Conservation (phyloP, 176 grass and related monocot species). For the Ananas comosus region DNA sequence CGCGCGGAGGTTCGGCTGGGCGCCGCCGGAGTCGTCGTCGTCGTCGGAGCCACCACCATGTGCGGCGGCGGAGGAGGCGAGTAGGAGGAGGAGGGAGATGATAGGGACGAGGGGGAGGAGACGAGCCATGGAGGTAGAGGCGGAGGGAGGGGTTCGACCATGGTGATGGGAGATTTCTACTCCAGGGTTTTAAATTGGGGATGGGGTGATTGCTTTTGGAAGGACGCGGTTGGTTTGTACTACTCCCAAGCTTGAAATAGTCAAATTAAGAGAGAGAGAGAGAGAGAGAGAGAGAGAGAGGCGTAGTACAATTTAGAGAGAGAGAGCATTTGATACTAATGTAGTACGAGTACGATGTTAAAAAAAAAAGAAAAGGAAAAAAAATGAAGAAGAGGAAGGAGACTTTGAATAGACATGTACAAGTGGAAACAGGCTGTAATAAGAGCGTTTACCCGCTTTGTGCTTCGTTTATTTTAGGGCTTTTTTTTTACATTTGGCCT, state of each 20-base stretch:
- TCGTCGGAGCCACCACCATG: constrained; percentile 21
- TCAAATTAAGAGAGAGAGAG: background rate
- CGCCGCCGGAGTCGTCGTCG: constrained; percentile 8
- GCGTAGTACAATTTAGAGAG: background rate
- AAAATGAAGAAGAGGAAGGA: background rate
- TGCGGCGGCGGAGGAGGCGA: constrained; percentile 18
- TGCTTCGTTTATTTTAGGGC: too few relatives aligned
- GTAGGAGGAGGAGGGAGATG: background rate
- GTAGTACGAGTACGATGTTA: constrained; percentile 1
- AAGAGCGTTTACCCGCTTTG: too few relatives aligned
- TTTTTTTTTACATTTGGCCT: too few relatives aligned
- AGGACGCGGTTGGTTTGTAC: background rate
- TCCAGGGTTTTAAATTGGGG: background rate
- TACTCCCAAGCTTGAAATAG: background rate
- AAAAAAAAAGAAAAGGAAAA: background rate
- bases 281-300: background rate
- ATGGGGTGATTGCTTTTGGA: background rate
- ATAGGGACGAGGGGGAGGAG: constrained; percentile 12
- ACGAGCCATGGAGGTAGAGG: background rate
- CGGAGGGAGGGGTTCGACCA: background rate
- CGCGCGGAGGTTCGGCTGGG: constrained; percentile 45
- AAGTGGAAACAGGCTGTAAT: too few relatives aligned
- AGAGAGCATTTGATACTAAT: background rate
- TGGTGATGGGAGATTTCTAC: background rate
- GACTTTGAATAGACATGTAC: too few relatives aligned